Base-by-base conservation (phyloP, 768 basidiomycete species). In the Kwoniella sp. region DNA sequence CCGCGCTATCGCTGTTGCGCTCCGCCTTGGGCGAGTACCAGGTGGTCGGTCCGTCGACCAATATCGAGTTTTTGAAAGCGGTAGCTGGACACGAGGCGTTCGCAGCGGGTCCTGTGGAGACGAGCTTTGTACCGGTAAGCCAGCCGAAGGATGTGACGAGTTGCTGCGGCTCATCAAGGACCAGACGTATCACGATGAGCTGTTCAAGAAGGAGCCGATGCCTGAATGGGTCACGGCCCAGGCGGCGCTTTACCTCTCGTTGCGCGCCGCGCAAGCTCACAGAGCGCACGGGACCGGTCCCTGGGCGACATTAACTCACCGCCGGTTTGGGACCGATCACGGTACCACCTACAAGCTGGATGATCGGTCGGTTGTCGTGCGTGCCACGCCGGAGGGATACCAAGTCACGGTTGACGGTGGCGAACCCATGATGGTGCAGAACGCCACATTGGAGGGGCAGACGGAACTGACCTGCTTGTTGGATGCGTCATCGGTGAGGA, bases 31-130 rank as follows among this genome's bases (percentile, higher is more conserved):
- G 86, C 46, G 85, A 91, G 58, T 96, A 93, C 69, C 83, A 85
- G 64, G 87, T 95, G 42, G 89, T 90, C 0, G 91, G 91, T 15
- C 85, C 92, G 11, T 82, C 87, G 10, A 93, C 91, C 5, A 96
- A 96, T 65, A 79, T 96, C 25, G 88, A 91, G 67, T 96, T 95
- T 71, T 76, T 96, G 56, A 78, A 85, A 42, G 79, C 78, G 0
- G 79, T 96, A 43, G 86, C 89, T 0, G 84, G 83, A 0, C 85
- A 93, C 67, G 61, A 79, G 33, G 80, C 85, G 1, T 96, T 96
- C 68, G 79, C 87, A 14, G 75, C 79, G 26, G 87, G 79, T 20
- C 84, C 91, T 53, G 81, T 96, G 10, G 91, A 95, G 67, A 93
- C 91, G 2, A 89, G 89, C 3, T 96, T 96, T 69, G 92, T 96